A percentile compares a stretch with the other conserved stretches of the same genome.
Evolutionary conservation across 2,329 filamentous ascomycete genomes (phyloP).

Genomic region (Fusarium continuum): DNA sequence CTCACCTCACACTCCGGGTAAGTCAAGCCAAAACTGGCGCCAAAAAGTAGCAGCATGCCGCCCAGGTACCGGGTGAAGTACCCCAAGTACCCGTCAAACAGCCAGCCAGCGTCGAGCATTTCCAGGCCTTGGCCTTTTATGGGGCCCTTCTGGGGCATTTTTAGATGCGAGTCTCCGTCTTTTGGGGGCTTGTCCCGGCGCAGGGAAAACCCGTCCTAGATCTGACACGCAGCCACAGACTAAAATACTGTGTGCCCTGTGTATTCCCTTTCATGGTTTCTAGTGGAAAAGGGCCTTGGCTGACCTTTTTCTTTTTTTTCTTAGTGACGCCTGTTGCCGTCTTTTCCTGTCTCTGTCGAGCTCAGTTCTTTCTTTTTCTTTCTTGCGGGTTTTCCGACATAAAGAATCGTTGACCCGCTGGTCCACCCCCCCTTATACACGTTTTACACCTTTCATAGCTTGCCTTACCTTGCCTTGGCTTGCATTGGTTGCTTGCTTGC

Average conservation of each 20-base stretch:
- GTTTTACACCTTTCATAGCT: constrained; percentile 16
- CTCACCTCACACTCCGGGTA: too few species aligned
- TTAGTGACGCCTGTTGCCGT: constrained; percentile 16
- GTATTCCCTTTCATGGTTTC: not conserved
- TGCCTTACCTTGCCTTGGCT: not conserved
- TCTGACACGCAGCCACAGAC: constrained; percentile 45
- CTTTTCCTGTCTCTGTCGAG: constrained; percentile 10
- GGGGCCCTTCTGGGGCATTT: constrained; percentile 6
- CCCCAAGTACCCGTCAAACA: constrained; percentile 5
- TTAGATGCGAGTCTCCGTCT: constrained; percentile 20
- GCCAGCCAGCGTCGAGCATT: constrained; percentile 32
- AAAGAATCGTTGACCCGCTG: constrained; percentile 23
- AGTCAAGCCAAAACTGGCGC: constrained; percentile 1
- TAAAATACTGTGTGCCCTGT: constrained; percentile 35
- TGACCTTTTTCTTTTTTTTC: constrained; percentile 22
- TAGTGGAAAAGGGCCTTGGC: constrained; percentile 27
- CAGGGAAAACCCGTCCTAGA: constrained; percentile 44
- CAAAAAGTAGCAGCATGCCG: constrained; percentile 33
- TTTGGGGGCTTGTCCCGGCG: constrained; percentile 29
- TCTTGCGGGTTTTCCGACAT: constrained; percentile 10
- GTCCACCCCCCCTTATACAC: constrained; percentile 16
- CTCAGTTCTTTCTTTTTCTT: not conserved
- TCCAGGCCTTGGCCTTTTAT: constrained; percentile 12
- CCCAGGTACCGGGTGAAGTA: constrained; percentile 30
- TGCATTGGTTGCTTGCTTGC: not conserved